Base-by-base conservation (phyloP, 768 basidiomycete species). In the Rhodosporidiobolus sp. region DNA sequence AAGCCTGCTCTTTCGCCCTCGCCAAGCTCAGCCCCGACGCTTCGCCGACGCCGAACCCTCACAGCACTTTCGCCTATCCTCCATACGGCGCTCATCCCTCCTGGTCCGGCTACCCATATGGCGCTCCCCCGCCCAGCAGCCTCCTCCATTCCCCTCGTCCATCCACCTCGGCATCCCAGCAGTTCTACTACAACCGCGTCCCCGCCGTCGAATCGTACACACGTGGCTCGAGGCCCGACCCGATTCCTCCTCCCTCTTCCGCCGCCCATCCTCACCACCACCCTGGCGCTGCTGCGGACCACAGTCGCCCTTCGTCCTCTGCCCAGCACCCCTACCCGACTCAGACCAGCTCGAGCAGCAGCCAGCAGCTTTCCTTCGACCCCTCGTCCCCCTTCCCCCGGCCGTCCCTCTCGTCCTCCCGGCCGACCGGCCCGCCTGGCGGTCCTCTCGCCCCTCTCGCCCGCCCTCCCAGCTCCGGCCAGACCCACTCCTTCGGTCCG, bases 151-250 rank as follows among this genome's bases (percentile, higher is more conserved):
- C 61, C 9, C 61, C 61, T 52, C 67, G 61, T 2, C 55, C 52
- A 0, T 56, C 64, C 11, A 65, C 64, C n/a, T 22, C 54, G n/a
- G 28, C 45, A 24, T 46, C 70, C 2, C 24, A 32, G 34, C 62
- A 72, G 30, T 62, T 63, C 24, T 61, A 67, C 30, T 67, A 67
- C 70, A 72, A 72, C 43, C 65, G 65, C 34, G 62, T 72, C 1
- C 65, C 70, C 19, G 50, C 65, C 17, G 70, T 32, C 56, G 70
- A 72, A 45, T 72, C 70, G 3, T 72, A 72, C 43, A 48, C 70
- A 3, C 65, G 70, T n/a, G 22, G 63, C 28, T 53, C 63, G n/a
- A 9, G 35, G 57, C 22, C 57, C 22, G 20, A 26, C 14, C 34
- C 26, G 22, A 7, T 5, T 24, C 26, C 55, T 19, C 55, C 30